Percentiles rank a stretch among this genome's conserved stretches.
Evolutionary conservation across 2,329 filamentous ascomycete species (phyloP).

Genomic region (Coniella vitis): DNA sequence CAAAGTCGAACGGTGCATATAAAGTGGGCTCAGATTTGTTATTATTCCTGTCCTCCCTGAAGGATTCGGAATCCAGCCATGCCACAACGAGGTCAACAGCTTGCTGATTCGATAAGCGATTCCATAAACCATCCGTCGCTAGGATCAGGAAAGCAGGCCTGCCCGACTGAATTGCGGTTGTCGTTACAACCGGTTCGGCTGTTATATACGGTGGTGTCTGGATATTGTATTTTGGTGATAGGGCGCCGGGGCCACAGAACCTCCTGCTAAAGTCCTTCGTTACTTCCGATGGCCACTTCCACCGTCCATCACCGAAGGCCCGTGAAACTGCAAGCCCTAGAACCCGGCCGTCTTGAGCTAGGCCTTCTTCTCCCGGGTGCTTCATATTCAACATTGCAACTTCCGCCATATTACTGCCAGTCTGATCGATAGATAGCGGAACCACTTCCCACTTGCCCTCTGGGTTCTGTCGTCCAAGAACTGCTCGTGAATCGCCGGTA

Average conservation of each 20-base stretch:
- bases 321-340: conserved; percentile 56
- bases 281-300: conserved; percentile 54
- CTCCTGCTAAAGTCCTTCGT: not conserved
- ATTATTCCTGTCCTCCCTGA: conserved; percentile 38
- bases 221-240: conserved; percentile 30
- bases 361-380: conserved; percentile 54
- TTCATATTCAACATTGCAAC: conserved; percentile 44
- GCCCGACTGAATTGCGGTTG: conserved; percentile 40
- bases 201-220: conserved; percentile 61
- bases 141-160: conserved; percentile 51
- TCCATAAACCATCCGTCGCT: conserved; percentile 62
- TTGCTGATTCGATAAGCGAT: conserved; percentile 49
- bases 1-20: not conserved
- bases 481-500: conserved; percentile 61
- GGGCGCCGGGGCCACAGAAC: conserved; percentile 22
- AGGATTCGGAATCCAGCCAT: conserved; percentile 34
- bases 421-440: conserved; percentile 58
- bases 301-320: conserved; percentile 61
- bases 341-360: conserved; percentile 52
- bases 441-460: conserved; percentile 42
- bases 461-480: conserved; percentile 43
- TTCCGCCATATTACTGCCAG: conserved; percentile 55
- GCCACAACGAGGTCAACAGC: conserved; percentile 38
- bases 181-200: conserved; percentile 58
- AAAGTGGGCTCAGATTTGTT: conserved; percentile 20